phyloP scores from a whole-genome alignment of 2,329 filamentous ascomycete genomes.

The Diaporthe nobilis region DNA sequence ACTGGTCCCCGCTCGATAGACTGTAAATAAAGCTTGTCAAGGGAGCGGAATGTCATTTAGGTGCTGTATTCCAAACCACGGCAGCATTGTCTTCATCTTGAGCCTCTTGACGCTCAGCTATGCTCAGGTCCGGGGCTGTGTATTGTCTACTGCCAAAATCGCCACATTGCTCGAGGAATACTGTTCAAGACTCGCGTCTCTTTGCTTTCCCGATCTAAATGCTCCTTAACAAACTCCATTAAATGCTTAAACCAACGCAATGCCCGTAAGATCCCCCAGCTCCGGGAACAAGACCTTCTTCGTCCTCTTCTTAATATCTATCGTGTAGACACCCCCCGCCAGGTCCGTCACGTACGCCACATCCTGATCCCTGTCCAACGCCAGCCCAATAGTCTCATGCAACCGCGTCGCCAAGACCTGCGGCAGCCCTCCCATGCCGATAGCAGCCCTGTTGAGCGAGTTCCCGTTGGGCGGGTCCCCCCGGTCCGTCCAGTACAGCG shows the following conservation, averaged over 20 bases:
- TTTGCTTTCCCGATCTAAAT: neutral
- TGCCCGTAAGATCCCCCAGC: slow-evolving; percentile 34
- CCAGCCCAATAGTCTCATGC: slow-evolving; percentile 38
- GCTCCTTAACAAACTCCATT: neutral
- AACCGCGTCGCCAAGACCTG: slow-evolving; percentile 37
- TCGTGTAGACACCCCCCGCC: slow-evolving; percentile 35
- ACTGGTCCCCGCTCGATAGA: no score
- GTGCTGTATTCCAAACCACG: no score
- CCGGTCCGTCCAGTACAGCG: slow-evolving; percentile 73
- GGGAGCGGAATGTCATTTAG: no score
- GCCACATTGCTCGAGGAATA: no score
- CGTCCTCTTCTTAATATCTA: slow-evolving; percentile 39
- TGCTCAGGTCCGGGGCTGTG: no score
- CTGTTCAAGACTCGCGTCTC: neutral
- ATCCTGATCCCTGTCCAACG: slow-evolving; percentile 33
- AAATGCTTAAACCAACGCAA: slow-evolving; percentile 25
- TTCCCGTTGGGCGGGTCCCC: slow-evolving; percentile 70
- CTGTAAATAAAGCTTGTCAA: no score
- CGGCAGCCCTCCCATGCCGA: slow-evolving; percentile 36
- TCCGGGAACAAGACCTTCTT: slow-evolving; percentile 35
- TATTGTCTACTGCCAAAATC: no score
- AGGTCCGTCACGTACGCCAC: slow-evolving; percentile 38
- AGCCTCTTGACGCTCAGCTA: no score
- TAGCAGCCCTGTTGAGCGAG: slow-evolving; percentile 60
- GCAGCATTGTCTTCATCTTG: no score